Conservation (phyloP, 2,329 filamentous ascomycete species). For the Aspergillus alliaceus region DNA sequence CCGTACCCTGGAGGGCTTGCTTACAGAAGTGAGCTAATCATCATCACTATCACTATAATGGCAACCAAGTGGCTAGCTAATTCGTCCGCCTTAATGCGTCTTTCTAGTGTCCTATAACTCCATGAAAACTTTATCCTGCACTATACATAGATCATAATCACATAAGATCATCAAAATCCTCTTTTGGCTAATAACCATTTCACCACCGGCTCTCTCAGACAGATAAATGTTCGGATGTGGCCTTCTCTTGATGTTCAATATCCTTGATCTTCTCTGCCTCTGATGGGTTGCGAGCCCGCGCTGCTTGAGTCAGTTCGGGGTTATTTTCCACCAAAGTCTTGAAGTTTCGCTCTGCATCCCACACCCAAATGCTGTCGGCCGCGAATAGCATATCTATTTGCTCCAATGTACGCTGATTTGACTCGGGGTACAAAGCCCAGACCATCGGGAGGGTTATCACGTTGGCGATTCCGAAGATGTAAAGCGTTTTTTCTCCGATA, state of each 20-base stretch:
- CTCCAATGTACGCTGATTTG: conserved; percentile 70
- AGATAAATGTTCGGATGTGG: neutral
- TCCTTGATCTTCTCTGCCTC: neutral
- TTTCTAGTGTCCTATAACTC: neutral
- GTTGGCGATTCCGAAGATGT: conserved; percentile 71
- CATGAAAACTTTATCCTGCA: neutral
- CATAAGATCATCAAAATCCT: neutral
- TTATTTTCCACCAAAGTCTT: neutral
- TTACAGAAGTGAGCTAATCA: neutral
- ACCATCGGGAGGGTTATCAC: conserved; percentile 66
- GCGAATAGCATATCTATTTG: conserved; percentile 75
- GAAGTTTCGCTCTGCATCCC: conserved; percentile 69
- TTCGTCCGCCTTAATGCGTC: neutral
- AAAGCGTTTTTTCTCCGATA: conserved; percentile 69
- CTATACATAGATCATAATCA: neutral
- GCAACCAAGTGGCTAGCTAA: too few relatives aligned
- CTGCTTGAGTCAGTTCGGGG: neutral
- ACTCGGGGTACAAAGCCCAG: conserved; percentile 73
- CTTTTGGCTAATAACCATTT: neutral
- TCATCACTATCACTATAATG: neutral
- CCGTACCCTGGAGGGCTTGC: conserved; percentile 5
- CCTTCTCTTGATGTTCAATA: neutral
- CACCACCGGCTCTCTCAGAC: neutral
- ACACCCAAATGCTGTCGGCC: conserved; percentile 65
- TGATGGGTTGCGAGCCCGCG: neutral